Base-by-base conservation (phyloP, 2,329 filamentous ascomycete species). In the Pseudogymnoascus sp. region DNA sequence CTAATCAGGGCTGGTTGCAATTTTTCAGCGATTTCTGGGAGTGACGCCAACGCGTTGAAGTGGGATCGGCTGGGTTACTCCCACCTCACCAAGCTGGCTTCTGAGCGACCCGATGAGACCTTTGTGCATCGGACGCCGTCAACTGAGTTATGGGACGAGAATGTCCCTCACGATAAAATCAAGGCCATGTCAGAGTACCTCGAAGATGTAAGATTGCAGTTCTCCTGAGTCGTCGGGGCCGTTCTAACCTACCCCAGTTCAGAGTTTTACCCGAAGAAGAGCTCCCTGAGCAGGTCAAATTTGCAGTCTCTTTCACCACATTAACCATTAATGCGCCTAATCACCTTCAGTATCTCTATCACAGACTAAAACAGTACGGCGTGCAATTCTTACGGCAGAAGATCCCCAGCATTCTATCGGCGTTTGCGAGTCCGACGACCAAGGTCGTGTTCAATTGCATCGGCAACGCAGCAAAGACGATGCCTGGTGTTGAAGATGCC, bases 1-100 rank as follows among this genome's bases (percentile, higher is more conserved):
- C 1, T 42, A 15, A 3, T 33, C 26, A 74, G 76, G 75, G 77
- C 77, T 9, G 77, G 77, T 2, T 77, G 75, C 64, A 79, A 79
- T 66, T 78, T 78, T 66, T 79, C 77, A 0, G 76, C 75, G 40
- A 76, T 79, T 50, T 78, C 77, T 0, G 76, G 77, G 21, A 73
- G 67, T 13, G 76, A 79, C 60, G 65, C 69, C 17, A 78, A 79
- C 59, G 77, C 77, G 0, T 64, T 79, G 44, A 73, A 72, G 29
- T 79, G 77, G 77, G 78, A 79, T 61, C 71, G 70, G 1, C 62
- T 72, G 2, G 77, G 77, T 0, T 79, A 79, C 46, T 67, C 70
- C 13, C 70, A 77, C 59, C 69, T 79, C n/a, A 69, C 66, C 1
- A 69, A 70, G 50, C 65, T 78, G 4, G 75, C 75, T 1, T 68